Conservation (phyloP, 2,329 filamentous ascomycete genomes). For the Pleoardoris graminearum region DNA sequence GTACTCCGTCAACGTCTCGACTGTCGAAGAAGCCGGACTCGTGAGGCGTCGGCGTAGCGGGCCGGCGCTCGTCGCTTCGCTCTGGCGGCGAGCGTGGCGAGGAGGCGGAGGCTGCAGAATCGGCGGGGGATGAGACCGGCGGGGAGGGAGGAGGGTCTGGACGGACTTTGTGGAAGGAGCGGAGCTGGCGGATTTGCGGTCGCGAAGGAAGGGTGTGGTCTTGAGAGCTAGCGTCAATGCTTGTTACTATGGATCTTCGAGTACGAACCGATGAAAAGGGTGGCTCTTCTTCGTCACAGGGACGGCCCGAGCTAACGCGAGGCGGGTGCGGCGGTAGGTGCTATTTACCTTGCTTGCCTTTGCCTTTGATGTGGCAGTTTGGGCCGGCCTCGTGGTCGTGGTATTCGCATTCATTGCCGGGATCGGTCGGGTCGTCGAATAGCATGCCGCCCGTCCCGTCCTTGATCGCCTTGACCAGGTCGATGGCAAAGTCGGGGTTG, state of each 20-base stretch:
- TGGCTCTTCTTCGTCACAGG: slow-evolving; percentile 19
- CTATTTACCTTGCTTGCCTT: slow-evolving; percentile 46
- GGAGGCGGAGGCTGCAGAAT: slow-evolving; percentile 28
- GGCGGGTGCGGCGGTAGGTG: slow-evolving; percentile 8
- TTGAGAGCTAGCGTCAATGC: slow-evolving; percentile 43
- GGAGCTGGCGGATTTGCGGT: slow-evolving; percentile 38
- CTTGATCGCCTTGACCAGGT: slow-evolving; percentile 58
- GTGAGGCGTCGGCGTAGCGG: slow-evolving; percentile 44
- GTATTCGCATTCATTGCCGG: slow-evolving; percentile 51
- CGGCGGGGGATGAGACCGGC: slow-evolving; percentile 29
- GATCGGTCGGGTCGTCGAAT: slow-evolving; percentile 56
- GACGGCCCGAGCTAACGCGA: slow-evolving; percentile 18
- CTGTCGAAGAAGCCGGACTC: slow-evolving; percentile 40
- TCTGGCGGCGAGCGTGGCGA: slow-evolving; percentile 38
- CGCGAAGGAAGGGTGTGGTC: slow-evolving; percentile 28
- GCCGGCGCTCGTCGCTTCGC: slow-evolving; percentile 27
- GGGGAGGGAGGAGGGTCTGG: slow-evolving; percentile 37
- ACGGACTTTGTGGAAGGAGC: slow-evolving; percentile 32
- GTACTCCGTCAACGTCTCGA: slow-evolving; percentile 38
- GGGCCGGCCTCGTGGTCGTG: slow-evolving; percentile 55
- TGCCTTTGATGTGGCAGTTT: slow-evolving; percentile 44
- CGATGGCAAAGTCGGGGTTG: slow-evolving; percentile 57
- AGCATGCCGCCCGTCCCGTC: slow-evolving; percentile 54
- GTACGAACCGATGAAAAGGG: slow-evolving; percentile 20
- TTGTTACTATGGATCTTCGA: slow-evolving; percentile 36